Percentiles rank a stretch among this genome's conserved stretches.
Evolutionary conservation across 2,329 filamentous ascomycete genomes (phyloP).

Genomic region (Apiospora kogelbergensis): DNA sequence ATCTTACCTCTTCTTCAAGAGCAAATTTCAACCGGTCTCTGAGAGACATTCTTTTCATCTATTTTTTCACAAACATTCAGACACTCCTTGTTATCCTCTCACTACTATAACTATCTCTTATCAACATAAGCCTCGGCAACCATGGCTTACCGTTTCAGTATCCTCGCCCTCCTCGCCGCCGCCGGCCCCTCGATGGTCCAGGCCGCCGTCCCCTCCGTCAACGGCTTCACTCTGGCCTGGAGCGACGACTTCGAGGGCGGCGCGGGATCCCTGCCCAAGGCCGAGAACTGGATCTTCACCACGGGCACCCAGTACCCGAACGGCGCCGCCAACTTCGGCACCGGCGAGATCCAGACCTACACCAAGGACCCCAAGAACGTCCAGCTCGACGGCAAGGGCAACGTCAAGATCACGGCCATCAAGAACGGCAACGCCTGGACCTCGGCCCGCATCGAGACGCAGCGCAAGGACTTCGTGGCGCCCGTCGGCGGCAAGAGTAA

Average conservation of each 20-base stretch:
- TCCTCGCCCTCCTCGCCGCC: not conserved
- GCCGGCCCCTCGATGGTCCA: not conserved
- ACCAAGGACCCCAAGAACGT: slow-evolving; percentile 41
- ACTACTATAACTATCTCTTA: not conserved
- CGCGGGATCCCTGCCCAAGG: slow-evolving; percentile 32
- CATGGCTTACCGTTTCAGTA: not conserved
- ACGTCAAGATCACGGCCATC: slow-evolving; percentile 38
- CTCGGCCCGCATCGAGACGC: slow-evolving; percentile 44
- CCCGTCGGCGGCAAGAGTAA: slow-evolving; percentile 27
- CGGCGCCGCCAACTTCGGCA: slow-evolving; percentile 48
- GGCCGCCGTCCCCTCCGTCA: slow-evolving; percentile 11
- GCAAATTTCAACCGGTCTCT: not conserved
- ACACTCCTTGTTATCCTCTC: not conserved
- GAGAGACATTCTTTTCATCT: not conserved
- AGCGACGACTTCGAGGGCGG: slow-evolving; percentile 35
- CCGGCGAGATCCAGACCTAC: slow-evolving; percentile 47
- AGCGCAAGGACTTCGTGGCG: slow-evolving; percentile 34
- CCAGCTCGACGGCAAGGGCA: slow-evolving; percentile 34
- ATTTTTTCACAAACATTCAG: not conserved
- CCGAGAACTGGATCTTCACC: slow-evolving; percentile 43
- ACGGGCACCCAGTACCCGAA: slow-evolving; percentile 46
- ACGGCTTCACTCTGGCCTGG: slow-evolving; percentile 5
- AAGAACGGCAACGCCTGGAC: slow-evolving; percentile 36
- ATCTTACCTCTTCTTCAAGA: not conserved
- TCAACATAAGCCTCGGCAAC: too few species aligned